Base-by-base conservation (phyloP, 169 alveolate species). In the Plasmodium ovale region DNA sequence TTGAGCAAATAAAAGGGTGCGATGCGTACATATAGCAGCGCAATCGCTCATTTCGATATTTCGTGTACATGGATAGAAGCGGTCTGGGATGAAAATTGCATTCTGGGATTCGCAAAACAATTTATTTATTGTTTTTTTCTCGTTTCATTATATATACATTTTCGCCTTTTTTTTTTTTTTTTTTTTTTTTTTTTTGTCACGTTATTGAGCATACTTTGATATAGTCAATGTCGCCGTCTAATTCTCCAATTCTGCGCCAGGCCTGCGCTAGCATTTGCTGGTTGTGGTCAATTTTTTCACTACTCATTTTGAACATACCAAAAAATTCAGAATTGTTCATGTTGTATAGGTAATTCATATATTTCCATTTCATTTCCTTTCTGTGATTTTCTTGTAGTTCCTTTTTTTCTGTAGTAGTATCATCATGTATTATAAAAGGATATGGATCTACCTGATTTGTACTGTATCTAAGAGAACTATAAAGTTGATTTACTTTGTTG, bases 231-330 rank as follows among this genome's bases (percentile, higher is more conserved):
- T 67, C 74, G 27, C 21, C 59, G 35, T 21, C 39, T 33, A 84
- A 49, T 31, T 84, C 59, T 25, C 47, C 35, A 47, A 84, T 68
- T 37, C 58, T 71, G 9, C n/a, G 29, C 91, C 87, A 84, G 12
- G 65, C 49, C 0, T 84, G 64, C 16, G 7, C 42, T 21, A 84
- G 14, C 35, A 21, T 37, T 56, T 54, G 7, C 37, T 84, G 74
- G 33, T 84, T 84, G 31, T 84, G n/a, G n/a, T 54, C 68, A 68
- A 58, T 84, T 82, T 82, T 82, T 21, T 19, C 7, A 25, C 59
- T 65, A 23, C 37, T 39, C 53, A 42, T 53, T 59, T 74, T 59
- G 42, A 59, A 59, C 62, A 74, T 59, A 51, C 67, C 29, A 44
- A 21, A 27, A 14, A 42, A 58, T 14, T 58, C 51, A 59, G 88